Conservation (phyloP, 208 protist species). For the Strigomonas culicis region DNA sequence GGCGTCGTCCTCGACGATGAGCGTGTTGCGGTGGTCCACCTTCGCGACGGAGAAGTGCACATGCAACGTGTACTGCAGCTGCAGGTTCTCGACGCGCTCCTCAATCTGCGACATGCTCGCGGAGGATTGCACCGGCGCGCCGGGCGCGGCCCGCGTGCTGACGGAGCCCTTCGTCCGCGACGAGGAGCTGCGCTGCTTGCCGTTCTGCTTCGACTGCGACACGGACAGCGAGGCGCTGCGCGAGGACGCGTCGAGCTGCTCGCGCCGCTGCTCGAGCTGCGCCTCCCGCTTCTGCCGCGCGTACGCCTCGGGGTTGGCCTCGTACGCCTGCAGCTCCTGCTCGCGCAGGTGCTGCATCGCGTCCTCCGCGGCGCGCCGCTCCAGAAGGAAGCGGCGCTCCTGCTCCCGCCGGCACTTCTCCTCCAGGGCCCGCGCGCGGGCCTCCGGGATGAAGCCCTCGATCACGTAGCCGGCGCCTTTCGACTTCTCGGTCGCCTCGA, state of each 20-base stretch:
- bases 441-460: slow-evolving; percentile 48
- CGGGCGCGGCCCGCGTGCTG: not conserved
- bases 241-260: slow-evolving; percentile 6
- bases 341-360: slow-evolving; percentile 18
- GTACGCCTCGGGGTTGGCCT: slow-evolving; percentile 34
- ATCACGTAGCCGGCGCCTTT: slow-evolving; percentile 41
- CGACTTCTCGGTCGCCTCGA: slow-evolving; percentile 22
- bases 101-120: not conserved
- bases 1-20: slow-evolving; percentile 26
- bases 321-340: slow-evolving; percentile 32
- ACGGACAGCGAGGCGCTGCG: slow-evolving; percentile 14
- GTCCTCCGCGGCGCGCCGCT: slow-evolving; percentile 25
- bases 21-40: slow-evolving; percentile 40
- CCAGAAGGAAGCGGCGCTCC: slow-evolving; percentile 31
- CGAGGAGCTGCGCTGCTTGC: not conserved
- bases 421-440: slow-evolving; percentile 44
- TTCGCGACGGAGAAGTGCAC: slow-evolving; percentile 45
- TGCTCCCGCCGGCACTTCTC: slow-evolving; percentile 48
- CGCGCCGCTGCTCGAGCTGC: slow-evolving; percentile 26
- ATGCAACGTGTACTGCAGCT: slow-evolving; percentile 33
- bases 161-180: not conserved
- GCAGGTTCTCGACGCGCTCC: not conserved
- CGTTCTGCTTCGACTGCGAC: not conserved
- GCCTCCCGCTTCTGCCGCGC: slow-evolving; percentile 31
- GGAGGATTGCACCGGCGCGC: not conserved